A percentile compares a stretch with the other conserved stretches of the same genome.
Evolutionary conservation across 129 eudicot genomes (phyloP).

Genomic region (Escallonia herrerae): DNA sequence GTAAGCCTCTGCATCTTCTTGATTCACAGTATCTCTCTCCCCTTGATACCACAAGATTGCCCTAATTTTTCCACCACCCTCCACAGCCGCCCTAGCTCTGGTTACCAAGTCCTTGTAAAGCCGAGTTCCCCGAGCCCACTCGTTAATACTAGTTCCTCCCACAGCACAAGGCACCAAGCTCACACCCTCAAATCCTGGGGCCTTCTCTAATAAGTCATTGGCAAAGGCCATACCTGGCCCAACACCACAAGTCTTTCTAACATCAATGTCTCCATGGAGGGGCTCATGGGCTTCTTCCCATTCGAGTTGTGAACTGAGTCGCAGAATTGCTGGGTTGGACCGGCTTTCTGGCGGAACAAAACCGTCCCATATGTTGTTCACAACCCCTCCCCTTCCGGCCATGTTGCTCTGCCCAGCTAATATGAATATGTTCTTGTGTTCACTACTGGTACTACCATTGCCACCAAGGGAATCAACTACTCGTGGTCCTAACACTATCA

Average conservation of each 20-base stretch:
- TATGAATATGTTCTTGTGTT: conserved; percentile 32
- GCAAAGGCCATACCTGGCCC: conserved; percentile 71
- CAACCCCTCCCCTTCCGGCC: conserved; percentile 63
- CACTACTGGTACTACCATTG: too few relatives aligned
- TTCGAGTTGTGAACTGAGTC: conserved; percentile 30
- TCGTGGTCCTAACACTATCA: too few relatives aligned
- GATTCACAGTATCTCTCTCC: conserved; percentile 10
- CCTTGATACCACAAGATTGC: conserved; percentile 21
- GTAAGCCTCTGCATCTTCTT: conserved; percentile 2
- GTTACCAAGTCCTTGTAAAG: neutral
- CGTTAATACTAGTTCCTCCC: conserved; percentile 54
- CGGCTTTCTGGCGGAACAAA: conserved; percentile 20
- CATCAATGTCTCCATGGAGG: conserved; percentile 45
- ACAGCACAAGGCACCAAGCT: conserved; percentile 68
- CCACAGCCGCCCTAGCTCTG: neutral
- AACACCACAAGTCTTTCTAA: conserved; percentile 30
- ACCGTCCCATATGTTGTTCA: conserved; percentile 32
- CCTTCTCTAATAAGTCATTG: conserved; percentile 26
- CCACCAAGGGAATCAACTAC: too few relatives aligned
- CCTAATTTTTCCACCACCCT: neutral
- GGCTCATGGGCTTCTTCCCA: conserved; percentile 60
- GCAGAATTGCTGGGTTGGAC: conserved; percentile 37
- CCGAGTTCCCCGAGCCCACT: conserved; percentile 41
- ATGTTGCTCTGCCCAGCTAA: conserved; percentile 70
- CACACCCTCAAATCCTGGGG: conserved; percentile 19